Conservation (phyloP, 208 protist species). For the Acanthamoeba culbertsoni region DNA sequence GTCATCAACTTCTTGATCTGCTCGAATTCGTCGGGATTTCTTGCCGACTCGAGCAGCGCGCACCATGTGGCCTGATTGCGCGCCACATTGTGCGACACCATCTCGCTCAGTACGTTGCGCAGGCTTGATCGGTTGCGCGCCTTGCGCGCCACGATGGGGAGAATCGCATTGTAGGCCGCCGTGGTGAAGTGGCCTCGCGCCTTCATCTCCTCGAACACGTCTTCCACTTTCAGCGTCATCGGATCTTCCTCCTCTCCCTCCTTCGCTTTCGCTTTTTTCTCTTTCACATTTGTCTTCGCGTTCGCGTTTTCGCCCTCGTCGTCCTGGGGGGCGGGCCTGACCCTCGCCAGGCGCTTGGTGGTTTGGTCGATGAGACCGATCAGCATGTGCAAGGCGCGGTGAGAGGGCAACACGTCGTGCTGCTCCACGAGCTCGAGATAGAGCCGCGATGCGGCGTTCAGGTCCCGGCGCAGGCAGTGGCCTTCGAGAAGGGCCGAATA, state of each 20-base stretch:
- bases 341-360: background rate
- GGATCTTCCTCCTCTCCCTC: background rate
- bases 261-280: background rate
- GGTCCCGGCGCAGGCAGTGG: background rate
- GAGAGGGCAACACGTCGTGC: background rate
- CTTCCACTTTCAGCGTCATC: background rate
- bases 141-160: background rate
- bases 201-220: background rate
- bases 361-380: background rate
- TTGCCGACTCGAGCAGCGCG: background rate
- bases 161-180: background rate
- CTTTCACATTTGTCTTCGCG: background rate
- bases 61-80: background rate
- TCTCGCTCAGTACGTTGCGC: background rate
- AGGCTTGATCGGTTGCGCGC: background rate
- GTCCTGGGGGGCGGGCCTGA: background rate
- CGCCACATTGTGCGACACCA: background rate
- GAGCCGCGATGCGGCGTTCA: background rate
- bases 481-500: slow-evolving; percentile 3
- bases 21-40: background rate
- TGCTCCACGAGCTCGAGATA: background rate
- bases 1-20: background rate
- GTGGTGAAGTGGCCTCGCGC: background rate
- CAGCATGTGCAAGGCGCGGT: background rate
- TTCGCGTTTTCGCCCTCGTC: background rate